Base-by-base conservation (phyloP, 2,329 filamentous ascomycete genomes). In the Pseudogymnoascus sp. region DNA sequence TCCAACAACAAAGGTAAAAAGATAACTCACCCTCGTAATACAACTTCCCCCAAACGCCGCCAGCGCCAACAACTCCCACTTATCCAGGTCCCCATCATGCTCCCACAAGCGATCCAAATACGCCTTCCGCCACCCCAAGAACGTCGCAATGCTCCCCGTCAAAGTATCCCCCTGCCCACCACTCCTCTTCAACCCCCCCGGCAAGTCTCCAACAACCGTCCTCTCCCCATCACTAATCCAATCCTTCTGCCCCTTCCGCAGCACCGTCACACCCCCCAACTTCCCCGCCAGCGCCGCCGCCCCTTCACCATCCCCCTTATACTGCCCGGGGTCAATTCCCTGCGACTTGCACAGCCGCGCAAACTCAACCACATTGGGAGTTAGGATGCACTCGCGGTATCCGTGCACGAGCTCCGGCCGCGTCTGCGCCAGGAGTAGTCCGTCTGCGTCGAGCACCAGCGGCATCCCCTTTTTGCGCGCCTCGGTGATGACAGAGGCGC, bases 91-190 rank as follows among this genome's bases (percentile, higher is more conserved):
- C 6, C 75, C 74, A 13, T 77, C 73, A 62, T 82, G 79, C 7
- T 83, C 84, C 92, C 92, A 97, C 3, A 96, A 73, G 26, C 80
- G 79, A 61, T 96, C 89, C 59, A 90, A 77, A 72, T 99, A 99
- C 19, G 90, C 90, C 71, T 85, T 86, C 62, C 92, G 81, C 85
- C 92, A 99, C 1, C 84, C 92, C 64, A 97, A 74, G 65, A 99
- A 84, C 3, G 94, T 97, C 1, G 89, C 94, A 65, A 99, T 76
- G 33, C 85, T 85, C 1, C 94, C 94, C 0, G 94, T 97, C 65
- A 99, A 76, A 3, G 94, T 97, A 74, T 99, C 94, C 1, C 94
- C 94, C 74, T 99, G 94, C 0, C 94, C 94, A 55, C 92, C 94
- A 61, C 89, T 92, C 65, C 94, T 80, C 82, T 99, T 99, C 72